Percentiles rank a stretch among this genome's conserved stretches.
Evolutionary conservation across 1,284 basidiomycete species (phyloP).

Genomic region (Moesziomyces sp.): DNA sequence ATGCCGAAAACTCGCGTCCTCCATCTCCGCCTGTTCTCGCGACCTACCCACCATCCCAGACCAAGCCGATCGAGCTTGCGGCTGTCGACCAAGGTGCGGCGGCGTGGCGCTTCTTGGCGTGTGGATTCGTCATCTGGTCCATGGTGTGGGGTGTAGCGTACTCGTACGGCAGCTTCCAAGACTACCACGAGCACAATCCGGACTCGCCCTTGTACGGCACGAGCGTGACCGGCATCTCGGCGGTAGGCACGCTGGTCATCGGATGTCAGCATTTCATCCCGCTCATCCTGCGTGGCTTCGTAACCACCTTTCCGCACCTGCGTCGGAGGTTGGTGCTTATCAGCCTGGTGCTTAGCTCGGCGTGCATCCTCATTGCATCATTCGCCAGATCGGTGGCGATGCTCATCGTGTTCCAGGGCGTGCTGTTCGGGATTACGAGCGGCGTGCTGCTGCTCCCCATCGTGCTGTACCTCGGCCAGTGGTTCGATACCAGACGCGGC

Average conservation of each 20-base stretch:
- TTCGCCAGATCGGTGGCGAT: conserved; percentile 27
- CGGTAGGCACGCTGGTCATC: conserved; percentile 51
- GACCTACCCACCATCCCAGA: conserved; percentile 18
- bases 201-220: conserved; percentile 42
- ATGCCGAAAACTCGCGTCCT: conserved; percentile 11
- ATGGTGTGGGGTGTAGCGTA: conserved; percentile 50
- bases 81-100: conserved; percentile 24
- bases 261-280: conserved; percentile 47
- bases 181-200: conserved; percentile 54
- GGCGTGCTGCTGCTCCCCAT: conserved; percentile 47
- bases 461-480: conserved; percentile 51
- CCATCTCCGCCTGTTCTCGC: conserved; percentile 17
- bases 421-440: conserved; percentile 37
- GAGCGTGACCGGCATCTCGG: conserved; percentile 38
- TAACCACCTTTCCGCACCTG: conserved; percentile 27
- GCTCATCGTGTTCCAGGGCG: conserved; percentile 49
- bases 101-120: conserved; percentile 28
- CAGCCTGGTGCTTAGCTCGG: conserved; percentile 20
- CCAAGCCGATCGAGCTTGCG: conserved; percentile 4
- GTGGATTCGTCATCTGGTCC: conserved; percentile 29
- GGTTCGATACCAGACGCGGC: conserved; percentile 52
- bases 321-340: conserved; percentile 25
- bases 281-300: conserved; percentile 33
- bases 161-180: conserved; percentile 59
- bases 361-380: conserved; percentile 40